Base-by-base conservation (phyloP, 2,329 filamentous ascomycete genomes). In the Fusarium solani-melongenae region DNA sequence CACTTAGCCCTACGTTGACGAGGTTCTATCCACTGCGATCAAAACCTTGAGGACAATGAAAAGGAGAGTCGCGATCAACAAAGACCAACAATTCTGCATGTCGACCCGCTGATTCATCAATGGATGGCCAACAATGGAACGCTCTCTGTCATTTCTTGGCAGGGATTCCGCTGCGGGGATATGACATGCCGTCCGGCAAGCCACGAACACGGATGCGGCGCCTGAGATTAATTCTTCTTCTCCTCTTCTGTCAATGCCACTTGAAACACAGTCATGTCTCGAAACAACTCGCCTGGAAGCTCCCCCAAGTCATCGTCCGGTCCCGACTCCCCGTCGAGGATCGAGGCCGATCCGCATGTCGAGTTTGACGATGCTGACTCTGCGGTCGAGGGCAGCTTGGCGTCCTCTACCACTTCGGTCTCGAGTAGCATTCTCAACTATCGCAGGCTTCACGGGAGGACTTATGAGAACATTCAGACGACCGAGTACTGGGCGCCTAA, bases 401-500 rank as follows among this genome's bases (percentile, higher is more conserved):
- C 55, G 9, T 64, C 69, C 4, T 67, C 62, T 2, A 73, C 70
- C 2, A 38, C 66, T 14, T 76, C 73, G 3, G 27, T 76, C 53
- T 53, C 73, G 0, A 70, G 66, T 22, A 76, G 70, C 39, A 72
- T 76, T 33, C 64, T 76, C 17, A 55, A 64, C 44, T 76, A 76
- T 38, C 70, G 73, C 11, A 55, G 24, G 5, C 56, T 64, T 2
- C 71, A 75, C 33, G 73, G 73, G 7, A 46, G 73, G 22, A 75
- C 73, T 5, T 76, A 72, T 39, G 61, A 76, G 31, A 75, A 73
- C 15, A 46, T 65, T 31, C 66, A 73, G 44, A 71, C 70, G 33
- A 68, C 70, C 0, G 70, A 75, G 31, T 76, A 76, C 31, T 76
- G 78, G 78, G 78, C 76, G 4, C 78, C 78, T 5, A 80, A 78